phyloP scores from a whole-genome alignment of 371 early-diverging fungal genomes.

The Mortierella sp. region DNA sequence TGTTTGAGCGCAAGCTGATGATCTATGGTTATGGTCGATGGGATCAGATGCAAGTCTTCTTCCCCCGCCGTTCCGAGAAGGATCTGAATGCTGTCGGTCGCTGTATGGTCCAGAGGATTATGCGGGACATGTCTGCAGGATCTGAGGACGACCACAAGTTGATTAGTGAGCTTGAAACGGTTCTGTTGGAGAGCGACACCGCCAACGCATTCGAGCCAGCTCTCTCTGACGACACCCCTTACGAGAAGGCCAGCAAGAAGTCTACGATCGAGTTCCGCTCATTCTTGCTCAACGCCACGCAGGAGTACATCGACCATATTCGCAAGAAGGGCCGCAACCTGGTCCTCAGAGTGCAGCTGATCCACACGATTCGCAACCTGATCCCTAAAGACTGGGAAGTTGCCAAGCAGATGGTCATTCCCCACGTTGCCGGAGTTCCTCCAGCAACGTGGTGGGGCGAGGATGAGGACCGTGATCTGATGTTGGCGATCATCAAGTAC shows the following conservation, averaged over 20 bases:
- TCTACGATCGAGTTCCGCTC: conserved; percentile 74
- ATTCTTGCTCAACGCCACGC: conserved; percentile 78
- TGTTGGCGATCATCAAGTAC: conserved; percentile 84
- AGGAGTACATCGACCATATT: conserved; percentile 82
- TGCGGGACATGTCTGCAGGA: conserved; percentile 36
- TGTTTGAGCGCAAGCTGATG: conserved; percentile 87
- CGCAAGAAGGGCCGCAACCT: conserved; percentile 79
- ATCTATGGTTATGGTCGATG: conserved; percentile 85
- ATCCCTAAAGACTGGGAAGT: conserved; percentile 71
- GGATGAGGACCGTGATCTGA: conserved; percentile 82
- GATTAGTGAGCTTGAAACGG: conserved; percentile 46
- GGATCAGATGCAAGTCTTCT: conserved; percentile 75
- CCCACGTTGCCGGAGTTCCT: conserved; percentile 62
- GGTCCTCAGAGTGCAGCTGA: conserved; percentile 79
- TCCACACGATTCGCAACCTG: conserved; percentile 79
- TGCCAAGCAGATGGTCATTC: conserved; percentile 70
- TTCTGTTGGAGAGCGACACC: conserved; percentile 54
- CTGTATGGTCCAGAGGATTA: conserved; percentile 49
- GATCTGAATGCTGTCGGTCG: conserved; percentile 67
- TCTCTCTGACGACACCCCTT: conserved; percentile 66
- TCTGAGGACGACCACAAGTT: conserved; percentile 45
- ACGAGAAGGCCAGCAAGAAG: conserved; percentile 70
- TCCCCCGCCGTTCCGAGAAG: conserved; percentile 70
- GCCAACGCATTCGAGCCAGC: conserved; percentile 54
- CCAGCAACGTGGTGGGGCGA: conserved; percentile 89